Base-by-base conservation (phyloP, 805 yeast genomes). In the Kuraishia molischiana region DNA sequence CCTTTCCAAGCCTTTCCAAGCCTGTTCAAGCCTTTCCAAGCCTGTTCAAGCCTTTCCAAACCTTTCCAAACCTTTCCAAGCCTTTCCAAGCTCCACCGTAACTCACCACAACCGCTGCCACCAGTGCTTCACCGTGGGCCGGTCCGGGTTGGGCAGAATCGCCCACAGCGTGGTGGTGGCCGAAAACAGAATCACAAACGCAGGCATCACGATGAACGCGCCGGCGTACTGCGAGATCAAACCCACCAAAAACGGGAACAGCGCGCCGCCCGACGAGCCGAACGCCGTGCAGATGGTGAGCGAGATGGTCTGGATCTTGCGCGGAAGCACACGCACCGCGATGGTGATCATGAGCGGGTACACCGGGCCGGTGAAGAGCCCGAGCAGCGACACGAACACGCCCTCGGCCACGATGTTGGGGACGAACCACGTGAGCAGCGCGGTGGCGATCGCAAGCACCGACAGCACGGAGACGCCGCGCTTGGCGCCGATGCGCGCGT, bases 301-400 rank as follows among this genome's bases (percentile, higher is more conserved):
- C 0, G 76, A 61, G 28, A 71, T 62, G 34, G 68, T 64, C 49
- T 69, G 74, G 40, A 72, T 69, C 51, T 66, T 71, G 39, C 76
- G 52, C 4, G 78, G 79, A 14, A 73, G 45, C 24, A 72, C 58
- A 39, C 58, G 56, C 1, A 70, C 62, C 6, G 66, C 58, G 9
- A 66, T 49, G 1, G 72, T 58, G 31, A 73, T 54, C 69, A 71
- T 59, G 45, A 73, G 53, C n/a, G 67, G 71, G 54, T 78, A 82
- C 26, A 75, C 59, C 2, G 89, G 89, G 0, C 89, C 90, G 29
- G 77, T 68, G 46, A 69, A 70, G 2, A 76, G 51, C 2, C 89
- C 90, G 20, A 72, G 62, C 1, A 69, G 38, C 4, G 78, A 58
- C 22, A 68, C 64, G 36, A 63, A 59, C 1, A 71, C 58, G 4